Base-by-base conservation (phyloP, 148 eudicot species). In the Fallopia convolvulus region DNA sequence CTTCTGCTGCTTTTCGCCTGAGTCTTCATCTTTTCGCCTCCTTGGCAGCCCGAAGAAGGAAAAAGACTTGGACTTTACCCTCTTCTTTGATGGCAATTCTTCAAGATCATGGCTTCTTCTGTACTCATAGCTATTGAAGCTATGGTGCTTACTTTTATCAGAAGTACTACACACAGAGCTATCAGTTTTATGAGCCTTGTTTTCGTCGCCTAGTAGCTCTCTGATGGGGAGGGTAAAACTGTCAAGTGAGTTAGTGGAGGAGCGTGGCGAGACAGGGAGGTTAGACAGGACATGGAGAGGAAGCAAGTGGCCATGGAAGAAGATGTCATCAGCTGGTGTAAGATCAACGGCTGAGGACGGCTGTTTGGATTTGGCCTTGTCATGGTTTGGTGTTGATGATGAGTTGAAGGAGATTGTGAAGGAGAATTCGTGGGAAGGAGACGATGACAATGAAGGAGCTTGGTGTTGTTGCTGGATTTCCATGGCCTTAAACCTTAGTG, bases 281-380 rank as follows among this genome's bases (percentile, higher is more conserved):
- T 87, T 89, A 18, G 91, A 84, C 42, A 89, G 88, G 81, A 85
- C 86, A 63, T 89, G 93, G 48, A 89, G 91, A 47, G 97, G 97
- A 8, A 90, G 92, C 18, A 91, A 71, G 74, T 89, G 97, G 58
- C 97, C 94, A 61, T 90, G 92, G 84, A 87, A 89, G 88, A 91
- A 89, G 70, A 90, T 93, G 11, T 93, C 92, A 32, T 91, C 94
- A 2, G 97, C 93, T 15, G 96, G 96, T 10, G 93, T 78, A 55
- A 93, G 82, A 72, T 92, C 97, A 32, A 90, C 74, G 33, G 89
- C 89, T 13, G 74, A 73, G 8, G 72, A 21, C 20, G 65, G 39
- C 4, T n/a, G 32, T 1, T 44, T 36, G 26, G 56, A 3, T 55
- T 73, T 60, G 47, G 20, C 32, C 40, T 80, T 70, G 55, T 33